A percentile compares a stretch with the other conserved stretches of the same genome.
phyloP scores from a whole-genome alignment of 2,329 filamentous ascomycete genomes.

The Fusarium dimerum region DNA sequence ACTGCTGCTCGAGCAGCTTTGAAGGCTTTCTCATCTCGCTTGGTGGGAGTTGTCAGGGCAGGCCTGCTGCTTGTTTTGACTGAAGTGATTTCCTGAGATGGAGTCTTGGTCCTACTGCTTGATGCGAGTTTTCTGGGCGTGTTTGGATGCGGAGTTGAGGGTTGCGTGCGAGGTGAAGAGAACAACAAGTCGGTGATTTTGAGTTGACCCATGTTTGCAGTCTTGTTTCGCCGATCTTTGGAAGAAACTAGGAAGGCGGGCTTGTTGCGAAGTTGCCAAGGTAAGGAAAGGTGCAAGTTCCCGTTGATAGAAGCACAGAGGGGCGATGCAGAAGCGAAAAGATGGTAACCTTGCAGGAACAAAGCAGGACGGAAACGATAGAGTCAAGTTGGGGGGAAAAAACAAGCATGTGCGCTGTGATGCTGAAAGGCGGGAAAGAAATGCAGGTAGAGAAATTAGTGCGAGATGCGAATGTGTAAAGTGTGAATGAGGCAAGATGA shows the following conservation, averaged over 20 bases:
- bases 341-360: no score
- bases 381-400: no score
- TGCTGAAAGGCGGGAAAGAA: no score
- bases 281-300: no score
- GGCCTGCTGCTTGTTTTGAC: neutral
- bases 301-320: no score
- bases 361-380: no score
- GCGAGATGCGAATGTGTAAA: neutral
- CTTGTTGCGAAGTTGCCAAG: no score
- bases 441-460: no score
- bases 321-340: no score
- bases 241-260: no score
- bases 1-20: neutral
- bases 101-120: neutral
- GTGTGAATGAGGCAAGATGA: neutral
- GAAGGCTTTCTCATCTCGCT: neutral
- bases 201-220: conserved; percentile 11
- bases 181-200: conserved; percentile 18
- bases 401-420: no score
- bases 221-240: neutral
- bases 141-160: neutral
- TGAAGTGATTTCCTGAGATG: neutral
- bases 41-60: neutral
- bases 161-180: conserved; percentile 3
- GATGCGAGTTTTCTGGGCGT: neutral